phyloP scores from a whole-genome alignment of 208 protist species.

The Leishmania arabica region DNA sequence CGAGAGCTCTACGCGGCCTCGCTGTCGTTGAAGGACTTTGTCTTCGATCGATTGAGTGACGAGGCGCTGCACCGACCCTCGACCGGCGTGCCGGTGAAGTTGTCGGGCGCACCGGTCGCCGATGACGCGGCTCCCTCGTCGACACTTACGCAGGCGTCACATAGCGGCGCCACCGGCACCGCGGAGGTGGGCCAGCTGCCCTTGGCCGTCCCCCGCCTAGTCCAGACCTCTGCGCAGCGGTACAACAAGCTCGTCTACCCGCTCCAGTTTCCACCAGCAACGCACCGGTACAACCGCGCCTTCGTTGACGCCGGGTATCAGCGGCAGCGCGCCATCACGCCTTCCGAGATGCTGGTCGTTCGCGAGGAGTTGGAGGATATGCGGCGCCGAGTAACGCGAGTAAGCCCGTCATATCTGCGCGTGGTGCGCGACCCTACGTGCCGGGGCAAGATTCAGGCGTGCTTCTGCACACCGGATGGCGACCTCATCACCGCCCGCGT shows the following conservation, averaged over 20 bases:
- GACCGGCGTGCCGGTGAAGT: conserved; percentile 66
- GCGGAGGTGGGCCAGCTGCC: conserved; percentile 73
- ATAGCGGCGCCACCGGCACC: conserved; percentile 43
- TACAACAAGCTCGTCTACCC: conserved; percentile 85
- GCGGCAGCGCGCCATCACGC: conserved; percentile 77
- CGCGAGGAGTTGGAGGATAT: conserved; percentile 75
- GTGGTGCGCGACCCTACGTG: conserved; percentile 80
- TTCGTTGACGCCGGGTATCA: conserved; percentile 88
- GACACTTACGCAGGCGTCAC: conserved; percentile 8
- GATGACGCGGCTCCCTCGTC: background rate
- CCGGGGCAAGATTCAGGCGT: conserved; percentile 79
- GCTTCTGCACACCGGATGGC: conserved; percentile 83
- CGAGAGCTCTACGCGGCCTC: conserved; percentile 62
- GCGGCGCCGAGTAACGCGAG: conserved; percentile 49
- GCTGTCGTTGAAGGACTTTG: conserved; percentile 80
- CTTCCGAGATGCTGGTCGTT: conserved; percentile 83
- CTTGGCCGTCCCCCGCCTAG: conserved; percentile 57
- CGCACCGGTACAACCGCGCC: conserved; percentile 82
- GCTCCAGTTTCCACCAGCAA: conserved; percentile 66
- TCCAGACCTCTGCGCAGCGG: conserved; percentile 50
- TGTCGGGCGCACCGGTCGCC: conserved; percentile 2
- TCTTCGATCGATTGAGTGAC: conserved; percentile 86
- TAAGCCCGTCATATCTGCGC: conserved; percentile 62
- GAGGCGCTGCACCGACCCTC: conserved; percentile 77
- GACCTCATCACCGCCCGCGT: conserved; percentile 73